A percentile compares a stretch with the other conserved stretches of the same genome.
Conservation (phyloP, 2,329 filamentous ascomycete species). For the Penicillium nordicum region DNA sequence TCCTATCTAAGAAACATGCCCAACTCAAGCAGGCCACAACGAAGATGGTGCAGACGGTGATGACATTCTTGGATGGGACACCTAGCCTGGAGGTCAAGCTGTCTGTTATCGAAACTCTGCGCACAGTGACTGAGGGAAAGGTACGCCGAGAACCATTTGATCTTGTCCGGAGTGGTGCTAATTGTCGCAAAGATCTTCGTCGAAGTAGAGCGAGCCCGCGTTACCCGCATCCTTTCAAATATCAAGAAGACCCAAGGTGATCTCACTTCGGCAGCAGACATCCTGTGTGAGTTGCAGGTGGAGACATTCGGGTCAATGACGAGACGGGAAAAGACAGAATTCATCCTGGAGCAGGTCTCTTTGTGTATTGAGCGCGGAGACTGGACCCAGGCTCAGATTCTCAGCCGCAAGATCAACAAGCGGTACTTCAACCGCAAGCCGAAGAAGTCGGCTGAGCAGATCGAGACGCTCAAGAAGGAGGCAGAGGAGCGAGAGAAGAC, state of each 20-base stretch:
- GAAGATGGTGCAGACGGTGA: slow-evolving; percentile 97
- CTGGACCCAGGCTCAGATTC: slow-evolving; percentile 91
- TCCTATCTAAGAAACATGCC: slow-evolving; percentile 98
- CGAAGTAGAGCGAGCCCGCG: slow-evolving; percentile 92
- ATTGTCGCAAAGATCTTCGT: slow-evolving; percentile 72
- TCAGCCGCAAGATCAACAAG: slow-evolving; percentile 96
- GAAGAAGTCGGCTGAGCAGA: slow-evolving; percentile 83
- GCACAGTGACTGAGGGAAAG: slow-evolving; percentile 97
- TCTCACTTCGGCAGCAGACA: slow-evolving; percentile 82
- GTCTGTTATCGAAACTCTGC: slow-evolving; percentile 86
- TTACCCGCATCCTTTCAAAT: slow-evolving; percentile 91
- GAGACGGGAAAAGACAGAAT: slow-evolving; percentile 95
- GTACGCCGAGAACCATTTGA: slow-evolving; percentile 38
- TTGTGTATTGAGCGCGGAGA: slow-evolving; percentile 94
- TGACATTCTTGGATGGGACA: slow-evolving; percentile 83
- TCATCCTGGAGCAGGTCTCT: slow-evolving; percentile 90
- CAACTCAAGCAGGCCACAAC: slow-evolving; percentile 99
- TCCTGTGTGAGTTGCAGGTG: slow-evolving; percentile 94
- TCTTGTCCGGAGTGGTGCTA: background rate
- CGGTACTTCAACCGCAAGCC: slow-evolving; percentile 84
- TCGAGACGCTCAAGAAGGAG: slow-evolving; percentile 87
- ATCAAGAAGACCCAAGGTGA: slow-evolving; percentile 98
- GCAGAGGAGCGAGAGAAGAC: slow-evolving; percentile 72
- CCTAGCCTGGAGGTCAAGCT: slow-evolving; percentile 85
- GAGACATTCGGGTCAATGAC: slow-evolving; percentile 99